These are phyloP conservation scores for Nothomitra cinnamomea DNA, from an alignment of 2,329 filamentous ascomycete genomes.

Conservation along the genomic window DNA sequence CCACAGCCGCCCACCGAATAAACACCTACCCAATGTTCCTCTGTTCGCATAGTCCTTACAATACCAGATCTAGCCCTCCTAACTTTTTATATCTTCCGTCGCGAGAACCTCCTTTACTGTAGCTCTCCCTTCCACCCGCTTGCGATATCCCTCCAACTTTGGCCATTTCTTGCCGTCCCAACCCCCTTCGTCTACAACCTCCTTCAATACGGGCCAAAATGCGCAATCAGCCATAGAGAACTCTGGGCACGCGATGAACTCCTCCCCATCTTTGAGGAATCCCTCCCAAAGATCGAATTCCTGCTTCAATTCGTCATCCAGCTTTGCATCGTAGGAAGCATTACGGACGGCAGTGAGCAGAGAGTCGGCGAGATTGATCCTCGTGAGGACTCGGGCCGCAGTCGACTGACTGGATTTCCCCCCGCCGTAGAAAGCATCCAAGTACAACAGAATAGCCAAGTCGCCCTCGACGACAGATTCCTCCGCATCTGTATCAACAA, in stretches of 20 bases:
- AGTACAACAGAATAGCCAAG: constrained; percentile 11
- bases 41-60: too few relatives aligned
- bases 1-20: too few relatives aligned
- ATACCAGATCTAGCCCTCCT: too few relatives aligned
- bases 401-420: neutral
- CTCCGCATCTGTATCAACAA: constrained; percentile 8
- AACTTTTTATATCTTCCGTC: neutral
- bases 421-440: constrained; percentile 9
- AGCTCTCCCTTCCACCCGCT: neutral
- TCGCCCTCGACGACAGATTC: constrained; percentile 10
- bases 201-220: constrained; percentile 25
- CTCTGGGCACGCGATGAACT: constrained; percentile 20
- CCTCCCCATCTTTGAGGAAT: constrained; percentile 13
- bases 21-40: neutral
- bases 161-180: neutral
- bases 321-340: neutral
- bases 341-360: neutral
- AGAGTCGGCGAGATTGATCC: neutral
- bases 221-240: constrained; percentile 27
- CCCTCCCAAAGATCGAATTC: constrained; percentile 20
- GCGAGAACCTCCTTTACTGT: neutral
- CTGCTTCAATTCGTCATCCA: constrained; percentile 6
- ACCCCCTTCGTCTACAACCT: constrained; percentile 18
- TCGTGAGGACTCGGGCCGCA: neutral
- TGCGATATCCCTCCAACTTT: neutral